These are phyloP conservation scores for Zalerion maritima DNA, from an alignment of 495 filamentous ascomycete genomes.

Conservation along the genomic window DNA sequence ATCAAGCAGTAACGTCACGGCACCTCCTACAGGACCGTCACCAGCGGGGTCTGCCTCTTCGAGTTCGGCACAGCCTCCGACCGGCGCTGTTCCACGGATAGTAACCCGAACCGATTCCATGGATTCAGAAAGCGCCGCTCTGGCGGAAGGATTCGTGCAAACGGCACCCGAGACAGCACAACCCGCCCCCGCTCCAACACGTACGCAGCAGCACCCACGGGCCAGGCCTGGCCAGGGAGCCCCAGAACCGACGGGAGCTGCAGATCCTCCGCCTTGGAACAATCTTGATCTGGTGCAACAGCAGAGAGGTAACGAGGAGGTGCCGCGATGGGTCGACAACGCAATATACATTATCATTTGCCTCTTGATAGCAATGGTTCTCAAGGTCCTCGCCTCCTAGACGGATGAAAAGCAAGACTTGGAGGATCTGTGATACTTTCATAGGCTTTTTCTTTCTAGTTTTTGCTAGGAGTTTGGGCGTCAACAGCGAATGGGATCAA, in stretches of 20 bases:
- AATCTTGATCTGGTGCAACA: conserved; percentile 1
- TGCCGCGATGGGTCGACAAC: conserved; percentile 47
- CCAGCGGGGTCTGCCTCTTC: no score
- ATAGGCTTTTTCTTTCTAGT: no score
- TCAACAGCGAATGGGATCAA: no score
- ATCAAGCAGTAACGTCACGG: no score
- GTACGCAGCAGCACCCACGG: conserved; percentile 3
- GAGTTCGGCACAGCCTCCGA: no score
- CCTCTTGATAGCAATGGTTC: conserved; percentile 34
- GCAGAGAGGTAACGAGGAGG: conserved; percentile 15
- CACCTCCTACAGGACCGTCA: no score
- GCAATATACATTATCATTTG: conserved; percentile 39
- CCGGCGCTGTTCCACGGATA: no score
- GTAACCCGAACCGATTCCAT: no score
- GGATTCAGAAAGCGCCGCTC: conserved; percentile 24
- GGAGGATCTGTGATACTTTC: no score
- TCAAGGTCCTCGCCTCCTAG: conserved; percentile 35
- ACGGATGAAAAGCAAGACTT: no score
- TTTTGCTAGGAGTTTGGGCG: no score
- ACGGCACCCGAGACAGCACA: conserved; percentile 15
- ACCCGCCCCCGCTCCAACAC: conserved; percentile 4
- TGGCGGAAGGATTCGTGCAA: conserved; percentile 36
- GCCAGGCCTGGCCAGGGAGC: conserved; percentile 14
- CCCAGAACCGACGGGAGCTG: conserved; percentile 19
- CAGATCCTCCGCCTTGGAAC: background rate